phyloP scores from a whole-genome alignment of 306 rosid genomes.

The Pterocarpus macrocarpus region DNA sequence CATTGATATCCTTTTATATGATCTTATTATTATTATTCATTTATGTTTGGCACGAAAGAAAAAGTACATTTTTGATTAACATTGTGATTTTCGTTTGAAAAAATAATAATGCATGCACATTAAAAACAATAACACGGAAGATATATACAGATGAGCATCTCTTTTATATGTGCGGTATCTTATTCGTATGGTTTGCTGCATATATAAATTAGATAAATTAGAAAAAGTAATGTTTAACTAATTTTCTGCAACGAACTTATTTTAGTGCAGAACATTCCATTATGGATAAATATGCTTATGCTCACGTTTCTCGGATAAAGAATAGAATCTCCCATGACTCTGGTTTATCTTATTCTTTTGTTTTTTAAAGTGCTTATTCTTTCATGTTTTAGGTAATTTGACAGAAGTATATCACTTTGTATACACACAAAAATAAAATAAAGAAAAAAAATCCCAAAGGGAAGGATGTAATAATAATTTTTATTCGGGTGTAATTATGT shows the following conservation, averaged over 20 bases:
- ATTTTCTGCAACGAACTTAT: background rate
- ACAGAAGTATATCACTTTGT: background rate
- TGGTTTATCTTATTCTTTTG: background rate
- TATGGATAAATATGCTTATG: constrained; percentile 41
- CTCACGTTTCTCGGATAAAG: background rate
- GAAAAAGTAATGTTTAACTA: background rate
- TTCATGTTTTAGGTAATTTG: background rate
- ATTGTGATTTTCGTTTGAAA: background rate
- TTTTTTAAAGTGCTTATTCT: background rate
- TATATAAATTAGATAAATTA: background rate
- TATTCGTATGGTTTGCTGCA: background rate
- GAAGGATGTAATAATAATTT: background rate
- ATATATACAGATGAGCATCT: background rate
- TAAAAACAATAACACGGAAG: background rate
- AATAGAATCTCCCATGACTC: constrained; percentile 15
- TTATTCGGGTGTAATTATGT: too few relatives aligned
- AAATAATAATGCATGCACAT: background rate
- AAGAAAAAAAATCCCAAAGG: background rate
- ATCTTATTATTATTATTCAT: too few relatives aligned
- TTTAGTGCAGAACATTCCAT: constrained; percentile 32
- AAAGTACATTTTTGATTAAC: background rate
- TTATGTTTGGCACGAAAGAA: too few relatives aligned
- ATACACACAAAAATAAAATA: too few relatives aligned
- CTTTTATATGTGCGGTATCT: constrained; percentile 5
- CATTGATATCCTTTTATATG: too few relatives aligned